Conservation (phyloP, 768 basidiomycete genomes). For the Lactifluus subvellereus region DNA sequence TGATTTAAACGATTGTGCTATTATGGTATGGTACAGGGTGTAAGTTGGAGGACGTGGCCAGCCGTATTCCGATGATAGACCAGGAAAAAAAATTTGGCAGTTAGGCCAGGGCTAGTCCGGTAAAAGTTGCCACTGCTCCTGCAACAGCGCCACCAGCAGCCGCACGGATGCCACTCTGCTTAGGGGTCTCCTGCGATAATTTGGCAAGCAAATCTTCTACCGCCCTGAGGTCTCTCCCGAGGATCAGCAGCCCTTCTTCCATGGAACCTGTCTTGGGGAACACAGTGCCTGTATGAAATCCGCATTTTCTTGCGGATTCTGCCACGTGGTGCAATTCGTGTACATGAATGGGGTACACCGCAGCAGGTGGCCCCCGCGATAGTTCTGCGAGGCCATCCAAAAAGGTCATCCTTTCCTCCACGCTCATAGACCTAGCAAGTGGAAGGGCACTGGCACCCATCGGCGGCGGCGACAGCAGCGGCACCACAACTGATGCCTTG, state of each 20-base stretch:
- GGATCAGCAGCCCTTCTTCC: slow-evolving; percentile 20
- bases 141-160: slow-evolving; percentile 21
- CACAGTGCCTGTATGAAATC: slow-evolving; percentile 20
- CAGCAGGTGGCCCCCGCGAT: slow-evolving; percentile 18
- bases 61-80: slow-evolving; percentile 2
- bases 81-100: not conserved
- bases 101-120: slow-evolving; percentile 23
- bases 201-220: slow-evolving; percentile 15
- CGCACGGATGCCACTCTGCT: slow-evolving; percentile 10
- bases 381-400: slow-evolving; percentile 20
- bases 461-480: not conserved
- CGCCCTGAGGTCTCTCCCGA: slow-evolving; percentile 19
- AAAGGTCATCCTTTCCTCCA: slow-evolving; percentile 19
- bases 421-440: slow-evolving; percentile 21
- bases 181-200: slow-evolving; percentile 6
- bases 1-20: not conserved
- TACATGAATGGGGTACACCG: slow-evolving; percentile 19
- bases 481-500: not conserved
- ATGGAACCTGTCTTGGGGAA: not conserved
- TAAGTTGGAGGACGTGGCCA: not conserved
- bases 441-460: not conserved
- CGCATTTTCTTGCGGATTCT: slow-evolving; percentile 16
- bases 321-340: slow-evolving; percentile 14
- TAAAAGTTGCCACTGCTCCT: slow-evolving; percentile 24
- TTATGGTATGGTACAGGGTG: not conserved